Evolutionary conservation across 2,329 filamentous ascomycete species (phyloP), one percentile per base, ranked within the genome.

Genomic region (Fusarium sp.): DNA sequence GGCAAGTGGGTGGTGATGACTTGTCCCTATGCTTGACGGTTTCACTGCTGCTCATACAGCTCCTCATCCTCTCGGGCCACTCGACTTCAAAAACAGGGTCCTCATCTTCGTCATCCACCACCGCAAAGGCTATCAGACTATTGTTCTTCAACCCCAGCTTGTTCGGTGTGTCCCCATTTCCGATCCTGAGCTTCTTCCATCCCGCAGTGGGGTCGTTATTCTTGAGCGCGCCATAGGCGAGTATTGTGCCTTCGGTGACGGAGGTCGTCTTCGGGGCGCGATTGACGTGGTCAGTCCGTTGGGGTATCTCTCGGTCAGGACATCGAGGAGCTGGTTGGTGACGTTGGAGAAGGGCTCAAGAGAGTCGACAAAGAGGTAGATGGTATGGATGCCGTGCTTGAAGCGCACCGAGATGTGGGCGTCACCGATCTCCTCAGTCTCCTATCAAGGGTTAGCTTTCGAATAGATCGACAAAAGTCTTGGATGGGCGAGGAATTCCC

Each of bases 331-430:
- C 23, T 90, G 87, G 20, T 85, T 76, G 66, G 90, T 90, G 68
- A 93, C 84, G 1, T 85, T 82, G 18, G 85, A 83, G 78, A 94
- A 90, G 13, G 90, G 82, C 43, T 88, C 87, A 16, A 88, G 83
- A 6, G 90, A 84, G 43, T 90, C 87, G 54, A 92, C 87, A 71
- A 93, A 91, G 67, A 95, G 86, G 77, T 93, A 90, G 73, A 95
- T 86, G 5, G 92, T 95, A 77, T 91, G 89, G 67, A 90, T 90
- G 79, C 92, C 91, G 80, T 93, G 88, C 82, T 94, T 95, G 84
- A 95, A 91, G 69, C 92, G 88, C 65, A 95, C 84, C 11, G 92
- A 94, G 77, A 90, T 86, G 75, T 88, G 85, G n/a, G 87, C 83
- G 52, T 90, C 87, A 69, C 84, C 82, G 23, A 84, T 48, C 43